Base-by-base conservation (phyloP, 2,329 filamentous ascomycete species). In the Calonectria pseudoreteaudii region DNA sequence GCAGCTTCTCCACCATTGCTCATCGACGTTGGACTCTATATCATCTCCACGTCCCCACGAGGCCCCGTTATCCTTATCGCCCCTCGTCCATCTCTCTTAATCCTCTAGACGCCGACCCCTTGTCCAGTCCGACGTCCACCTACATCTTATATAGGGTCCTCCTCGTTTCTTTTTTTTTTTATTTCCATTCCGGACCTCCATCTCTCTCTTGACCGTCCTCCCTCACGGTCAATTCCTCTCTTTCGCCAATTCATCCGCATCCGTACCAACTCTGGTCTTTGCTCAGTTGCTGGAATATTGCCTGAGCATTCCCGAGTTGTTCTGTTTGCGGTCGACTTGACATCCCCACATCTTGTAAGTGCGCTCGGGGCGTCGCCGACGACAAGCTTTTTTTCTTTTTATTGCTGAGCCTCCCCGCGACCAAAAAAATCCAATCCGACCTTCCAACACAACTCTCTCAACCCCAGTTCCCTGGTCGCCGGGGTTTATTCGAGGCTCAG, bases 261-360 rank as follows among this genome's bases (percentile, higher is more conserved):
- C 68, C 75, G 60, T n/a, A 23, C 23, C 41, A 74, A 75, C 58
- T 77, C 50, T 74, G 73, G 68, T 47, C 62, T 77, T 78, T 78
- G n/a, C 77, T 82, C 77, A 80, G 82, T 84, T 85, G 84, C 84
- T 85, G 84, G 82, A 85, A 85, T 84, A 85, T 84, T 84, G 83
- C 84, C 81, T 80, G 79, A 81, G 81, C 78, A 66, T 66, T 71
- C 71, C 73, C 60, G 75, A 78, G 75, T 75, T 68, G 76, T 70
- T 70, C 75, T 65, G 66, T 71, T 76, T 76, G 74, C 73, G 47
- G 68, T 58, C 66, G 71, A 62, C 56, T 38, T 62, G 56, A 38
- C 56, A 62, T 62, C 56, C 56, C 56, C 56, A 62, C 56, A 41
- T 20, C 34, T 60, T 62, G 56, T 62, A 62, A 62, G 56, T 62